These are phyloP conservation scores for Areca catechu DNA, from an alignment of 176 grass and related monocot species.

Conservation along the genomic window DNA sequence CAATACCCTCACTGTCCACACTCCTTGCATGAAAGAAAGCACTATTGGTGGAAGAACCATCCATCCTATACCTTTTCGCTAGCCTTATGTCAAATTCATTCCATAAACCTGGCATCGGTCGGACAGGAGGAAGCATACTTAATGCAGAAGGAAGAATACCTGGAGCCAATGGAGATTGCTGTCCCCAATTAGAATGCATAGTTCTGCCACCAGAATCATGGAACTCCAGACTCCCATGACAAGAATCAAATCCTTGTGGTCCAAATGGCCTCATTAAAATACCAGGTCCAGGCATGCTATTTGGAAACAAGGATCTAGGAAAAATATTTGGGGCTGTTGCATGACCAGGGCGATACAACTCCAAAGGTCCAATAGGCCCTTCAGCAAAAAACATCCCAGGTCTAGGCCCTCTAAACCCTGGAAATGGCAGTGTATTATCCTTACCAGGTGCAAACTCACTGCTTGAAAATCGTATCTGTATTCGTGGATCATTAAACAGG, in stretches of 20 bases:
- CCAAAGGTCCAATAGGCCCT: constrained; percentile 19
- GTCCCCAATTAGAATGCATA: background rate
- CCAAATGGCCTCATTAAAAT: constrained; percentile 13
- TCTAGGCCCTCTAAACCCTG: constrained; percentile 27
- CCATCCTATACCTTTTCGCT: constrained; percentile 42
- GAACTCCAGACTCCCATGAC: constrained; percentile 27
- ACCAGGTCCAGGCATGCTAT: constrained; percentile 7
- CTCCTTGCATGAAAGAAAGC: constrained; percentile 29
- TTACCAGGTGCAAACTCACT: constrained; percentile 43
- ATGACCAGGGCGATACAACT: constrained; percentile 21
- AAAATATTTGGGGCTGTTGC: background rate
- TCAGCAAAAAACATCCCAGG: constrained; percentile 38
- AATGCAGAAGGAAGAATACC: constrained; percentile 50
- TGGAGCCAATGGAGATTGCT: constrained; percentile 15
- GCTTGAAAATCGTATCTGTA: constrained; percentile 71
- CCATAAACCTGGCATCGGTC: constrained; percentile 20
- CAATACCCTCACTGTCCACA: constrained; percentile 8
- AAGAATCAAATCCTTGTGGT: constrained; percentile 36
- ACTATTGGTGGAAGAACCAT: constrained; percentile 8
- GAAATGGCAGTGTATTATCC: constrained; percentile 20
- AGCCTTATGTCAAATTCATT: constrained; percentile 33
- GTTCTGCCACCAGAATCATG: constrained; percentile 29
- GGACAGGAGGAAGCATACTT: constrained; percentile 7
- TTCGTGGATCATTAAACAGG: constrained; percentile 75
- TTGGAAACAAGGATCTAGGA: constrained; percentile 8